phyloP scores from a whole-genome alignment of 2,329 filamentous ascomycete species.

The Verticillium nubilum region DNA sequence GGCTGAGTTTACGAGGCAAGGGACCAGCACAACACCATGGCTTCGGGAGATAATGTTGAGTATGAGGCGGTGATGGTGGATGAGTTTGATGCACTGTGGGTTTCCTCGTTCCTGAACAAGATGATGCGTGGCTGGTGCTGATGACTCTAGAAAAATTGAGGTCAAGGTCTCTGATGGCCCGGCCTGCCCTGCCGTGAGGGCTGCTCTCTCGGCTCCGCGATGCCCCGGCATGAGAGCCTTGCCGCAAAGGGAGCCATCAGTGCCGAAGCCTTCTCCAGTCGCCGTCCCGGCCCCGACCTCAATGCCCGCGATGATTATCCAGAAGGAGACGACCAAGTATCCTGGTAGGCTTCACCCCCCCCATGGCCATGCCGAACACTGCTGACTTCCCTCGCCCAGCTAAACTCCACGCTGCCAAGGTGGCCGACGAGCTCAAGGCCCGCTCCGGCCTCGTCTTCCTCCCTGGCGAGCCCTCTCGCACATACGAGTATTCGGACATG shows the following conservation, averaged over 20 bases:
- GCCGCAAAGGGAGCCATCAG: neutral
- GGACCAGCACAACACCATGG: neutral
- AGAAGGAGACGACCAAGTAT: constrained; percentile 21
- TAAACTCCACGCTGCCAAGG: constrained; percentile 52
- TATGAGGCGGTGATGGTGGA: constrained; percentile 28
- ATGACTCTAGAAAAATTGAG: constrained; percentile 27
- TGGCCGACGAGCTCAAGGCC: constrained; percentile 43
- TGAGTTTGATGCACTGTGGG: constrained; percentile 52
- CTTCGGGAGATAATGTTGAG: neutral
- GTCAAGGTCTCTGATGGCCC: constrained; percentile 18
- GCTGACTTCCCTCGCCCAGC: constrained; percentile 27
- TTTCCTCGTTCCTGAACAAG: constrained; percentile 8
- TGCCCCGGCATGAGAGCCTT: neutral
- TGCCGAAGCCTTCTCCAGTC: neutral
- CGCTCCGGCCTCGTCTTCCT: constrained; percentile 50
- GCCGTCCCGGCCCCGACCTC: neutral
- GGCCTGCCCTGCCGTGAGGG: neutral
- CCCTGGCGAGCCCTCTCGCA: constrained; percentile 42
- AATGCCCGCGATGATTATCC: neutral
- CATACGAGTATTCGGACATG: constrained; percentile 56
- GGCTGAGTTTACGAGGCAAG: neutral
- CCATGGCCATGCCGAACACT: neutral
- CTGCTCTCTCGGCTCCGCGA: neutral
- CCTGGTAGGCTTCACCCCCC: constrained; percentile 22
- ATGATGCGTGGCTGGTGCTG: neutral